These are phyloP conservation scores for Aspergillus novofumigatus DNA, from an alignment of 2,329 filamentous ascomycete genomes.

Conservation along the genomic window DNA sequence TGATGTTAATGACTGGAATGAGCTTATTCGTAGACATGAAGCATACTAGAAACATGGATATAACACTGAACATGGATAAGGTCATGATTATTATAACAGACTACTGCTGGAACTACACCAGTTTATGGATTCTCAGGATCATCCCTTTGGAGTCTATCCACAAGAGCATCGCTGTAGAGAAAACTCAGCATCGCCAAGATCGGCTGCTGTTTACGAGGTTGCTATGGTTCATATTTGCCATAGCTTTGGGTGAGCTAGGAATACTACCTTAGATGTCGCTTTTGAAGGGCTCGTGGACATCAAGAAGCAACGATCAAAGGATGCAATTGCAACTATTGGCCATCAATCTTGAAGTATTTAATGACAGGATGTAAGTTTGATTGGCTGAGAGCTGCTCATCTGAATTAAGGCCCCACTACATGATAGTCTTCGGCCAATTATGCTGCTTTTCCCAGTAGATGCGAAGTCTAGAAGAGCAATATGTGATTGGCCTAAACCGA, in stretches of 20 bases:
- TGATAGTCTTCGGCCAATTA: not conserved
- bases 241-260: not conserved
- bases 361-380: not conserved
- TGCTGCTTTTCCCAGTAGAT: not conserved
- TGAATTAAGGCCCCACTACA: not conserved
- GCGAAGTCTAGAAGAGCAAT: too few relatives aligned
- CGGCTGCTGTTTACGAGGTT: not conserved
- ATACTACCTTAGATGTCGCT: not conserved
- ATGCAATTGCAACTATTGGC: not conserved
- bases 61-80: constrained; percentile 23
- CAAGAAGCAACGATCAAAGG: not conserved
- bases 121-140: constrained; percentile 29
- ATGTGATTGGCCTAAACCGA: too few relatives aligned
- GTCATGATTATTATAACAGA: constrained; percentile 21
- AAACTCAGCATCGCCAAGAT: not conserved
- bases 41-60: constrained; percentile 29
- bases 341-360: not conserved
- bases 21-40: constrained; percentile 21
- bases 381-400: not conserved
- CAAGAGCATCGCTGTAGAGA: constrained; percentile 30
- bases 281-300: not conserved
- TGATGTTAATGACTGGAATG: constrained; percentile 25
- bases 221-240: not conserved
- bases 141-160: constrained; percentile 27
- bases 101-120: constrained; percentile 26